Percentiles rank a stretch among this genome's conserved stretches.
Evolutionary conservation across 1,284 basidiomycete species (phyloP).

Genomic region (Phellinidium pouzarii): DNA sequence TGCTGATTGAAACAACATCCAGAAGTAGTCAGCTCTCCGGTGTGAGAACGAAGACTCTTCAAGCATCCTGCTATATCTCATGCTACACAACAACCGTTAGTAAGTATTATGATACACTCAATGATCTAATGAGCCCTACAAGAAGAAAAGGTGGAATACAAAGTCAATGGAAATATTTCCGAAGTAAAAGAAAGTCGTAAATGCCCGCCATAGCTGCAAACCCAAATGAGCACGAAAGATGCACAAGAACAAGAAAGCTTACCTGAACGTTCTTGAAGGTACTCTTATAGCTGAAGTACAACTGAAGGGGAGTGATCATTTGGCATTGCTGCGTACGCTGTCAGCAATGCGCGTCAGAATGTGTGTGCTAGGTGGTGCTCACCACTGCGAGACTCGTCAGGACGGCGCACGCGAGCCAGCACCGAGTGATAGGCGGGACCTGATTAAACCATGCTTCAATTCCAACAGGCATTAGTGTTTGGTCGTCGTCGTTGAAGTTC

Average conservation of each 20-base stretch:
- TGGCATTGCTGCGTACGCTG: conserved; percentile 71
- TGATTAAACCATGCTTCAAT: conserved; percentile 81
- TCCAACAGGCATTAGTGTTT: conserved; percentile 59
- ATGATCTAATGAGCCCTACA: conserved; percentile 46
- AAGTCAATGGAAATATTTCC: conserved; percentile 92
- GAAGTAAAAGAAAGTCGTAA: conserved; percentile 95
- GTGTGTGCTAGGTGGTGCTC: conserved; percentile 28
- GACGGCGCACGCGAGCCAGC: conserved; percentile 74
- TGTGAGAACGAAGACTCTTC: conserved; percentile 95
- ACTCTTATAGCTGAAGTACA: conserved; percentile 86
- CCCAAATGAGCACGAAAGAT: background rate
- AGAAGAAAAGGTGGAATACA: conserved; percentile 96
- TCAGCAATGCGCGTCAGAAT: background rate
- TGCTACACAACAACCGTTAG: conserved; percentile 41
- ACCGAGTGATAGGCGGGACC: conserved; percentile 83
- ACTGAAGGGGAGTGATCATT: conserved; percentile 80
- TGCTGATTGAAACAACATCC: conserved; percentile 79
- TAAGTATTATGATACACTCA: background rate
- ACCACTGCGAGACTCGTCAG: conserved; percentile 81
- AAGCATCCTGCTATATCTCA: conserved; percentile 93
- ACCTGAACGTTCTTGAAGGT: conserved; percentile 81
- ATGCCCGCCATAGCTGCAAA: conserved; percentile 74
- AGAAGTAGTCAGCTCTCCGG: conserved; percentile 87
- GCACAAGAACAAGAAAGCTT: conserved; percentile 17
- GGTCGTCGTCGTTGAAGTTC: background rate